Percentiles rank a stretch among this genome's conserved stretches.
Evolutionary conservation across 257 asterid genomes (phyloP).

Genomic region (Forsythia suspensa): DNA sequence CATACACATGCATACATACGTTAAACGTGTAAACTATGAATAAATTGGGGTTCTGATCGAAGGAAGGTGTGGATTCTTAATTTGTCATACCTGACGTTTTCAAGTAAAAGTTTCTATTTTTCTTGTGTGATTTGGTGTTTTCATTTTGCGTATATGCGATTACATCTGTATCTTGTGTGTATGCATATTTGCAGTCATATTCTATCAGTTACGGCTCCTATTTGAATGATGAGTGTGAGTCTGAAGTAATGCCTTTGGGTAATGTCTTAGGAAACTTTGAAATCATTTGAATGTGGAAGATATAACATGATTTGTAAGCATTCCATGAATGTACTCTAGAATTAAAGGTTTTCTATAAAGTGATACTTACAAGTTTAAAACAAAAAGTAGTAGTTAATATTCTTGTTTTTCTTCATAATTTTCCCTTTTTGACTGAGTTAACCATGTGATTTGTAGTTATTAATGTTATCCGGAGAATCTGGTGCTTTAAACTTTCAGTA

Average conservation of each 20-base stretch:
- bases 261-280: not conserved
- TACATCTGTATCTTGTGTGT: not conserved
- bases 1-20: not conserved
- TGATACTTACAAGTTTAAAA: not conserved
- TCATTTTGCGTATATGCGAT: not conserved
- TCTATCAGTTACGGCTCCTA: not conserved
- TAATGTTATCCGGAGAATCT: not conserved
- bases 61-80: not conserved
- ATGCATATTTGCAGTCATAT: not conserved
- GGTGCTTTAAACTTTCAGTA: not conserved
- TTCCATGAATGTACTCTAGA: not conserved
- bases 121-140: not conserved
- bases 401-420: not conserved
- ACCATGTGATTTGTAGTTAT: not conserved
- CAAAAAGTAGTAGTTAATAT: not conserved
- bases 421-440: not conserved
- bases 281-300: not conserved
- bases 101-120: not conserved
- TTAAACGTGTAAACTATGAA: not conserved
- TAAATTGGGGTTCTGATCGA: not conserved
- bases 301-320: not conserved
- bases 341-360: not conserved
- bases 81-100: not conserved
- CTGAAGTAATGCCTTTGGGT: not conserved
- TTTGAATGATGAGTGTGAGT: not conserved